phyloP scores from a whole-genome alignment of 352 stramenopile species.

The Globisporangium spinosum region DNA sequence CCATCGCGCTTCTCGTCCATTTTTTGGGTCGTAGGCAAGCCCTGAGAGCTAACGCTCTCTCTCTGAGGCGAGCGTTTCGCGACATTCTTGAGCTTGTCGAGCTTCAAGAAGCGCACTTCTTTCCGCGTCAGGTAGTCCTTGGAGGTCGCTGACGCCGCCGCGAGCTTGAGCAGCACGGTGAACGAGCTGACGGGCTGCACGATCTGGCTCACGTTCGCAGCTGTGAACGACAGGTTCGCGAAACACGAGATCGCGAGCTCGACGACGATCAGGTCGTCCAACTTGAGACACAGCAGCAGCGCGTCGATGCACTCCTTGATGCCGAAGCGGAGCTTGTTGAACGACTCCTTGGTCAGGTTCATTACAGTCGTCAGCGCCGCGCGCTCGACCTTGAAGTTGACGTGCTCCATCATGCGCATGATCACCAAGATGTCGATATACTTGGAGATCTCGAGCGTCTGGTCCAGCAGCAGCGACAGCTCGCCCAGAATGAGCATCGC shows the following conservation, averaged over 20 bases:
- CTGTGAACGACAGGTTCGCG: slow-evolving; percentile 62
- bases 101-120: slow-evolving; percentile 23
- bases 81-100: slow-evolving; percentile 12
- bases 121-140: slow-evolving; percentile 61
- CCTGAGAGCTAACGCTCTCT: not conserved
- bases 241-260: slow-evolving; percentile 60
- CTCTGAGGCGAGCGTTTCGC: slow-evolving; percentile 14
- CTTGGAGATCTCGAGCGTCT: slow-evolving; percentile 69
- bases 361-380: slow-evolving; percentile 51
- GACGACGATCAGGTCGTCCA: slow-evolving; percentile 59
- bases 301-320: slow-evolving; percentile 51
- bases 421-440: slow-evolving; percentile 59
- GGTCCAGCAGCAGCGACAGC: slow-evolving; percentile 51
- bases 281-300: slow-evolving; percentile 43
- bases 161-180: slow-evolving; percentile 43
- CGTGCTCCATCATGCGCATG: slow-evolving; percentile 54
- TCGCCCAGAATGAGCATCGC: slow-evolving; percentile 69
- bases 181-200: slow-evolving; percentile 34
- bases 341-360: slow-evolving; percentile 70
- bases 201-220: slow-evolving; percentile 43
- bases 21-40: not conserved
- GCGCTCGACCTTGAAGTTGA: slow-evolving; percentile 55
- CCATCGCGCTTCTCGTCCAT: slow-evolving; percentile 7
- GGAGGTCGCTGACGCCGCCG: slow-evolving; percentile 32
- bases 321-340: slow-evolving; percentile 75